A percentile compares a stretch with the other conserved stretches of the same genome.
Evolutionary conservation across 2,329 filamentous ascomycete genomes (phyloP).

Genomic region (Torrubiella hemipterigena): DNA sequence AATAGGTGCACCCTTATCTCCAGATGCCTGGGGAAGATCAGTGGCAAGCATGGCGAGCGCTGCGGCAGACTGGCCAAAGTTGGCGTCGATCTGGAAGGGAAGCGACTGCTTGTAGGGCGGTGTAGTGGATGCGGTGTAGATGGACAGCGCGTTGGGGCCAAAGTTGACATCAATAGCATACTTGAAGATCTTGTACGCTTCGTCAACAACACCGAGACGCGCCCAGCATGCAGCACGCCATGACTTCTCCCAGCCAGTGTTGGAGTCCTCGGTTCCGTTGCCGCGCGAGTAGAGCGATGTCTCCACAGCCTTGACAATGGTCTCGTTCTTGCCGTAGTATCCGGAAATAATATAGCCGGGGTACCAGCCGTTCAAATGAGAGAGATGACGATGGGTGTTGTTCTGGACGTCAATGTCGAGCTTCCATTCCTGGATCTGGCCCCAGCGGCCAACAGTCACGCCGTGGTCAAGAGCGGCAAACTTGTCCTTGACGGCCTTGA

Average conservation of each 20-base stretch:
- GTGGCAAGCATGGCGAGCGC: constrained; percentile 39
- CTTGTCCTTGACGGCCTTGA: constrained; percentile 19
- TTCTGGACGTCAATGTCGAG: constrained; percentile 15
- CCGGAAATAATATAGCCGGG: constrained; percentile 38
- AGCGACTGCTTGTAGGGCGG: constrained; percentile 23
- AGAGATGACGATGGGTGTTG: constrained; percentile 31
- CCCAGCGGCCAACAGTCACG: constrained; percentile 16
- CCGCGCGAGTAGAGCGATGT: constrained; percentile 34
- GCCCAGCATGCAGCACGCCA: constrained; percentile 47
- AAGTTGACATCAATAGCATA: constrained; percentile 38
- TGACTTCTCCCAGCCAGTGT: constrained; percentile 46
- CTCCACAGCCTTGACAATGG: constrained; percentile 27
- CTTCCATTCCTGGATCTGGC: constrained; percentile 22
- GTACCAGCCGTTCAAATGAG: constrained; percentile 43
- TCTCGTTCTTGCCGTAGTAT: constrained; percentile 28
- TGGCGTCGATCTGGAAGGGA: constrained; percentile 49
- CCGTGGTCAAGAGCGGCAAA: constrained; percentile 15
- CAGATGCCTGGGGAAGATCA: constrained; percentile 26
- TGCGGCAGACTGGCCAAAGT: constrained; percentile 38
- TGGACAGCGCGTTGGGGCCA: constrained; percentile 34
- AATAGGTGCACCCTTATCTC: constrained; percentile 12
- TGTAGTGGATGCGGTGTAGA: no score
- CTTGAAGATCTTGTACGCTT: constrained; percentile 34
- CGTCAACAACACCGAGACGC: constrained; percentile 34
- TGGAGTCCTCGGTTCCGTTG: constrained; percentile 33